Percentiles rank a stretch among this genome's conserved stretches.
phyloP scores from a whole-genome alignment of 768 basidiomycete genomes.

The Omphalotus guepiniiformis region DNA sequence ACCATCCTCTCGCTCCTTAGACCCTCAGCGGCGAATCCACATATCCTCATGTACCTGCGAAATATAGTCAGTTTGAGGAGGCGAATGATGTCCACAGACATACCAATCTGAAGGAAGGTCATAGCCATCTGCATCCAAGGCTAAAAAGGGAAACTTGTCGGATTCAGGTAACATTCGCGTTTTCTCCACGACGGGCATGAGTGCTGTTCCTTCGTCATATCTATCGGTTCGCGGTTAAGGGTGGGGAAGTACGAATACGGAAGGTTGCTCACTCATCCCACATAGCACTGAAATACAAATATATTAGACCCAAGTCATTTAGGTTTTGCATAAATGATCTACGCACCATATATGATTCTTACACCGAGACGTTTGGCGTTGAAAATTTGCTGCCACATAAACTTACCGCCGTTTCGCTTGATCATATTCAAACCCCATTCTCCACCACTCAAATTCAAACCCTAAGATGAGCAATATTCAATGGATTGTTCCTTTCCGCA shows the following conservation, averaged over 20 bases:
- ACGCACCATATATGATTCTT: slow-evolving; percentile 49
- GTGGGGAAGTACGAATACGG: not conserved
- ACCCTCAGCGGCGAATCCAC: slow-evolving; percentile 66
- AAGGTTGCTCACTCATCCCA: slow-evolving; percentile 67
- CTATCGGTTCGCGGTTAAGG: slow-evolving; percentile 27
- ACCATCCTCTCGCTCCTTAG: slow-evolving; percentile 62
- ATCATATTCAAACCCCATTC: slow-evolving; percentile 72
- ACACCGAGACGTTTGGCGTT: slow-evolving; percentile 61
- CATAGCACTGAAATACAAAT: slow-evolving; percentile 57
- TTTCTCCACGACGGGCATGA: slow-evolving; percentile 66
- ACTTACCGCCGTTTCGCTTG: slow-evolving; percentile 67
- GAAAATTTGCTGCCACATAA: slow-evolving; percentile 76
- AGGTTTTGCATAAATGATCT: not conserved
- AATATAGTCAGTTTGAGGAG: not conserved
- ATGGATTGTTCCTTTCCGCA: not conserved
- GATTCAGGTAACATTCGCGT: slow-evolving; percentile 57
- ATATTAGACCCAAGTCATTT: not conserved
- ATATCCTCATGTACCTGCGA: slow-evolving; percentile 72
- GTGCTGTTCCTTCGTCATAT: slow-evolving; percentile 83
- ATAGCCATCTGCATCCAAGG: slow-evolving; percentile 74
- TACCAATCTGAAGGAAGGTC: slow-evolving; percentile 80
- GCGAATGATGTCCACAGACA: slow-evolving; percentile 17
- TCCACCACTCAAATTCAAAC: slow-evolving; percentile 66
- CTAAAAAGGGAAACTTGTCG: slow-evolving; percentile 58
- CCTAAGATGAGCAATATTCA: slow-evolving; percentile 37